A percentile compares a stretch with the other conserved stretches of the same genome.
Conservation (phyloP, 1,139 yeast genomes). For the Candida gigantensis region DNA sequence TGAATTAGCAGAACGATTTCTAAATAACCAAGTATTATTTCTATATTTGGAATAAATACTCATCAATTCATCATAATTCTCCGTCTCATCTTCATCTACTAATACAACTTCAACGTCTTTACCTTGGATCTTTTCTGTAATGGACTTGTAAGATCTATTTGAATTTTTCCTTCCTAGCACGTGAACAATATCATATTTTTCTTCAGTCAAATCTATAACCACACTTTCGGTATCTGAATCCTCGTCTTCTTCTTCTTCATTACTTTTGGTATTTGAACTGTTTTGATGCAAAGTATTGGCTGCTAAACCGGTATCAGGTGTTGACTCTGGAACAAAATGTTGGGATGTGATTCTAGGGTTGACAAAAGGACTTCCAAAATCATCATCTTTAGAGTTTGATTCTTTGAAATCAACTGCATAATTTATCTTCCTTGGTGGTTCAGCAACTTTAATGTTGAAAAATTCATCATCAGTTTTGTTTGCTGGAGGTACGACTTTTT, state of each 20-base stretch:
- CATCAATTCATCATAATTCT: conserved; percentile 34
- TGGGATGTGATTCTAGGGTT: conserved; percentile 4
- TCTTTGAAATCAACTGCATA: conserved; percentile 48
- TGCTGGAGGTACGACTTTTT: too few species aligned
- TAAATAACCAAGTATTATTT: conserved; percentile 28
- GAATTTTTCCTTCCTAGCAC: conserved; percentile 38
- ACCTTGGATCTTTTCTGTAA: conserved; percentile 44
- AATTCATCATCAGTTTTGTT: conserved; percentile 11
- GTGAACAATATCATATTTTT: conserved; percentile 35
- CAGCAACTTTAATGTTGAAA: conserved; percentile 31
- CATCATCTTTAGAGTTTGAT: conserved; percentile 20
- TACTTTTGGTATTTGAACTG: background rate
- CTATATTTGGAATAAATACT: conserved; percentile 50
- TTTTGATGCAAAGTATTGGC: background rate
- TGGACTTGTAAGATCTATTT: conserved; percentile 38
- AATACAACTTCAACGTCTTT: conserved; percentile 48
- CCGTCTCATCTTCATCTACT: conserved; percentile 36
- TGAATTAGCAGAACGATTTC: conserved; percentile 19
- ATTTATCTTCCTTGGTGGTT: conserved; percentile 40
- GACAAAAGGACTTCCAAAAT: conserved; percentile 10
- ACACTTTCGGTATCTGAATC: conserved; percentile 37
- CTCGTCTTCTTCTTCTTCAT: background rate
- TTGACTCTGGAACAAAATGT: background rate
- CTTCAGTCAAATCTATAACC: conserved; percentile 46
- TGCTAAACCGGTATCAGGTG: background rate